These are phyloP conservation scores for Puccinia novopanici DNA, from an alignment of 1,284 basidiomycete species.

Conservation along the genomic window DNA sequence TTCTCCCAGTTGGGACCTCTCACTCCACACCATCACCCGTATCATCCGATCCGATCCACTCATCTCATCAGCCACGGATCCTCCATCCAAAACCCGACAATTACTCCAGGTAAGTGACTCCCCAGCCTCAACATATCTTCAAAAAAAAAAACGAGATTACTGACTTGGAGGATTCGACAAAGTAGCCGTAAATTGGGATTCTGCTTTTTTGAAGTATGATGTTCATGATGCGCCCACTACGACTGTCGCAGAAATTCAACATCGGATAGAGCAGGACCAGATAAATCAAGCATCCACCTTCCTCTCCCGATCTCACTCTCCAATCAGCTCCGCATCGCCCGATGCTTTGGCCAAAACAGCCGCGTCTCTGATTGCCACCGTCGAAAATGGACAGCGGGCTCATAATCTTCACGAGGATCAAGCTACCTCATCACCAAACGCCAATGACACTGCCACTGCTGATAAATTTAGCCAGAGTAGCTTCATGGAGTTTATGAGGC, in stretches of 20 bases:
- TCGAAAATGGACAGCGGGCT: neutral
- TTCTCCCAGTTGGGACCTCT: neutral
- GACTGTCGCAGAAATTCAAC: neutral
- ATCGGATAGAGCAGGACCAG: neutral
- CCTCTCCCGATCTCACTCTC: neutral
- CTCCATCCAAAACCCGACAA: neutral
- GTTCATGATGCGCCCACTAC: neutral
- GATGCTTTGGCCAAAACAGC: conserved; percentile 31
- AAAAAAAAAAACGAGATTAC: neutral
- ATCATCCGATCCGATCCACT: neutral
- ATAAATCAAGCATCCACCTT: neutral
- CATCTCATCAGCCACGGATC: conserved; percentile 1
- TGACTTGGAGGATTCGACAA: neutral
- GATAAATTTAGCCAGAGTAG: conserved; percentile 84
- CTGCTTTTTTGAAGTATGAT: conserved; percentile 26
- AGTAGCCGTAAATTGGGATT: neutral
- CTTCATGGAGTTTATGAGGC: conserved; percentile 83
- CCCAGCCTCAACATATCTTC: neutral
- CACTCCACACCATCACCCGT: neutral
- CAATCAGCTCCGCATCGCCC: conserved; percentile 23
- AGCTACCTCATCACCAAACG: neutral
- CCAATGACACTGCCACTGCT: conserved; percentile 61
- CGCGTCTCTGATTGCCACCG: conserved; percentile 15
- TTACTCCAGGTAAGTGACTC: neutral
- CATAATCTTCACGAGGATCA: neutral